Base-by-base conservation (phyloP, 176 grass and related monocot genomes). In the Metroxylon sagu region DNA sequence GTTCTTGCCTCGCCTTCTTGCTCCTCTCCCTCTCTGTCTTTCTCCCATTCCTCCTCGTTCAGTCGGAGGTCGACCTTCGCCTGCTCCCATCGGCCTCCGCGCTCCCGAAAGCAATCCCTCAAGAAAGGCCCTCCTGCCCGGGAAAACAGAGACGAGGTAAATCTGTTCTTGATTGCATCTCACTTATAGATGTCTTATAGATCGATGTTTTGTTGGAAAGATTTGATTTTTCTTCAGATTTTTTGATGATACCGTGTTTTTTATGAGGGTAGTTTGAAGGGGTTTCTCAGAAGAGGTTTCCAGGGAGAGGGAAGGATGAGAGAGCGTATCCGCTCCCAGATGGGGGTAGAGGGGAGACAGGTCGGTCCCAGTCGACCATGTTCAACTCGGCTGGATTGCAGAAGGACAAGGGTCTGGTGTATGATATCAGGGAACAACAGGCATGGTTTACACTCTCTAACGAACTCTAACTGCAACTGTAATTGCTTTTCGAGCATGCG, bases 341-440 rank as follows among this genome's bases (percentile, higher is more conserved):
- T 16, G 48, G 26, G 19, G 30, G 28, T 16, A 61, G 75, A 14
- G 73, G 74, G 14, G 55, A 65, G 19, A 56, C 56, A 5, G 82
- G 78, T 0, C 67, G 79, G 29, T 80, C 79, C 14, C 76, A 71
- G 39, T 57, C 72, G 60, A 65, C 72, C 23, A 60, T 73, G 4
- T 52, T 74, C 25, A 58, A 29, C 61, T 65, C 53, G 0, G 35
- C 39, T n/a, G 61, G 52, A n/a, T 39, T 26, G 35, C 52, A 74
- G 52, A 77, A 61, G 16, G 87, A 83, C 14, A 74, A 55, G 26
- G 75, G 75, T 23, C 56, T 79, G 18, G 59, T 79, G 15, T 62
- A 56, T 43, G 82, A 90, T 52, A 78, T 85, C 65, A 85, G 74
- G 68, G 87, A 90, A 55, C 16, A 66, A n/a, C 82, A 79, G 82